Conservation (phyloP, 2,329 filamentous ascomycete species). For the Neonectria coccinea region DNA sequence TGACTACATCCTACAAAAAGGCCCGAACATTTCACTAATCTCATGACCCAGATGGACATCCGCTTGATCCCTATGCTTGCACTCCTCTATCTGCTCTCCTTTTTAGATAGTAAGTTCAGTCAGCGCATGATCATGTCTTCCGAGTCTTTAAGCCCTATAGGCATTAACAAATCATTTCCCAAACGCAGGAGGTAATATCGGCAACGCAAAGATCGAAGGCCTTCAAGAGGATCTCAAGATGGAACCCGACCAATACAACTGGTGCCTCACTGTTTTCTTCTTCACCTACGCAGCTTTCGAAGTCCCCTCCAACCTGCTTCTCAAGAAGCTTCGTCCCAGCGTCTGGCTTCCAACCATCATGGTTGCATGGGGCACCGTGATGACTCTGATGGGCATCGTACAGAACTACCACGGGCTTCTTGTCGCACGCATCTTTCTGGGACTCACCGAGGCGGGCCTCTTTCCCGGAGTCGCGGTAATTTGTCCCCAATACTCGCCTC, state of each 20-base stretch:
- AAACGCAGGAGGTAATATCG: slow-evolving; percentile 57
- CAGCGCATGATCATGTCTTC: background rate
- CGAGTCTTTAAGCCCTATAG: background rate
- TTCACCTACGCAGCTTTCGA: slow-evolving; percentile 82
- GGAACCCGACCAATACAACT: slow-evolving; percentile 76
- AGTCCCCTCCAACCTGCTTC: slow-evolving; percentile 79
- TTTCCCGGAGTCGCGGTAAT: slow-evolving; percentile 71
- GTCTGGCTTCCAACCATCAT: slow-evolving; percentile 83
- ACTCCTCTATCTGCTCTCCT: slow-evolving; percentile 74
- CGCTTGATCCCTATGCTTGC: slow-evolving; percentile 73
- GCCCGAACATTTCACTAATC: slow-evolving; percentile 15
- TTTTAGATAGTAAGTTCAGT: slow-evolving; percentile 67
- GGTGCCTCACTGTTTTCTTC: slow-evolving; percentile 79
- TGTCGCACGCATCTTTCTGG: slow-evolving; percentile 67
- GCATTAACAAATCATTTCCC: no score
- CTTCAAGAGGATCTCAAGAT: slow-evolving; percentile 66
- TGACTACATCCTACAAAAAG: no score
- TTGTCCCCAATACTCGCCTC: background rate
- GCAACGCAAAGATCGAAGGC: slow-evolving; percentile 74
- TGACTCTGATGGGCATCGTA: slow-evolving; percentile 67
- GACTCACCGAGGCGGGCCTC: slow-evolving; percentile 74
- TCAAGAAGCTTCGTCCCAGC: slow-evolving; percentile 79
- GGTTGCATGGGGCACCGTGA: slow-evolving; percentile 65
- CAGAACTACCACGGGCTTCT: slow-evolving; percentile 61
- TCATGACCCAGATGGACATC: slow-evolving; percentile 58